Evolutionary conservation across 805 yeast genomes (phyloP).

Genomic region (Clavispora asparagi): DNA sequence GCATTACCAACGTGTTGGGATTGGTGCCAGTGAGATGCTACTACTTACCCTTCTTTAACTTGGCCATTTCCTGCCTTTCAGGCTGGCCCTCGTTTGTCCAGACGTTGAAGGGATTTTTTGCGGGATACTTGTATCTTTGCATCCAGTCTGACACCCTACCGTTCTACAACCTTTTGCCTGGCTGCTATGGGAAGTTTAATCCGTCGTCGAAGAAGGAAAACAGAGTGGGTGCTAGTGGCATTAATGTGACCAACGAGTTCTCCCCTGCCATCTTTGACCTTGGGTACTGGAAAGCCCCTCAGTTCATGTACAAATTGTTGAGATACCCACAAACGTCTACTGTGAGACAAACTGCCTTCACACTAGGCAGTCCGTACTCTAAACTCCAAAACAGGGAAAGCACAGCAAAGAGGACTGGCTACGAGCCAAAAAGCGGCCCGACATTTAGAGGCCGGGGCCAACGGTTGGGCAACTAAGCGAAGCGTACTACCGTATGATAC

Average conservation of each 20-base stretch:
- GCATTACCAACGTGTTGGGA: slow-evolving; percentile 48
- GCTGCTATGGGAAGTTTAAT: slow-evolving; percentile 17
- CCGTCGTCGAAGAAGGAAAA: slow-evolving; percentile 11
- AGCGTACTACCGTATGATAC: background rate
- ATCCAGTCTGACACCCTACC: slow-evolving; percentile 52
- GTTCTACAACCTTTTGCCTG: slow-evolving; percentile 33
- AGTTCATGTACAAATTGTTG: slow-evolving; percentile 28
- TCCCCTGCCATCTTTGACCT: slow-evolving; percentile 38
- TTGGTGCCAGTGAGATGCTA: slow-evolving; percentile 52
- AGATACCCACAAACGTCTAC: slow-evolving; percentile 24
- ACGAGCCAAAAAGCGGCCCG: background rate
- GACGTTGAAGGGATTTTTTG: slow-evolving; percentile 45
- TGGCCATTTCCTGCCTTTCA: slow-evolving; percentile 30
- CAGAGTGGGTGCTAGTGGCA: slow-evolving; percentile 28
- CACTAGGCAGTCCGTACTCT: background rate
- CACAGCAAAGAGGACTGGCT: background rate
- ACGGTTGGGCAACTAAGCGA: slow-evolving; percentile 1
- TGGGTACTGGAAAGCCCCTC: slow-evolving; percentile 56
- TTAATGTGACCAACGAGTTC: slow-evolving; percentile 4
- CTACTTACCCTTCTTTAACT: slow-evolving; percentile 43
- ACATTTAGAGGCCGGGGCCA: slow-evolving; percentile 1
- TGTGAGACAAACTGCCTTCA: slow-evolving; percentile 26
- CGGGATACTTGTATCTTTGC: slow-evolving; percentile 59
- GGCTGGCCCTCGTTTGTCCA: slow-evolving; percentile 38
- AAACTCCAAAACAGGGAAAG: background rate